Conservation (phyloP, 345 rosid species). For the Nephelium lappaceum region DNA sequence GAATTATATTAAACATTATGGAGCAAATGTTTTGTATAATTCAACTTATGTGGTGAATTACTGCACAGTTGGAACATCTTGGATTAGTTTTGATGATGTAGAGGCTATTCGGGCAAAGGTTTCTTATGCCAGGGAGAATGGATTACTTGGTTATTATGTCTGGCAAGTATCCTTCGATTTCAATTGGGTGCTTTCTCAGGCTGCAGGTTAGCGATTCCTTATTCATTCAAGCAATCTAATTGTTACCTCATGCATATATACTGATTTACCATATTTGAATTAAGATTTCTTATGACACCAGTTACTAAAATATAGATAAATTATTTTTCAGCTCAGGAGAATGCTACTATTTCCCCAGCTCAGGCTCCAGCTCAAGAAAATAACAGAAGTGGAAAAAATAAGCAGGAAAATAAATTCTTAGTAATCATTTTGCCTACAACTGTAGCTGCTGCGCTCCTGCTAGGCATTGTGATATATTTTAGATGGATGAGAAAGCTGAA, state of each 20-base stretch:
- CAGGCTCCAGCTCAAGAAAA: no score
- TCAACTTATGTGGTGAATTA: slow-evolving; percentile 36
- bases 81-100: slow-evolving; percentile 54
- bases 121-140: slow-evolving; percentile 40
- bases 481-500: slow-evolving; percentile 11
- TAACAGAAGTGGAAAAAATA: no score
- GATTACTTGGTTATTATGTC: slow-evolving; percentile 41
- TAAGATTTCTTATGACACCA: no score
- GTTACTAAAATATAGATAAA: no score
- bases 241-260: no score
- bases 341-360: no score
- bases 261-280: no score
- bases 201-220: slow-evolving; percentile 26
- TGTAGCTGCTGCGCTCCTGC: slow-evolving; percentile 14
- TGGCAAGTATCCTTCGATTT: slow-evolving; percentile 39
- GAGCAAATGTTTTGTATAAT: slow-evolving; percentile 29
- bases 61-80: slow-evolving; percentile 20
- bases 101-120: slow-evolving; percentile 42
- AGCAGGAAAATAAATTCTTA: background rate
- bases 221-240: no score
- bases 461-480: slow-evolving; percentile 6
- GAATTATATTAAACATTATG: slow-evolving; percentile 31
- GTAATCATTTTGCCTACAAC: slow-evolving; percentile 21
- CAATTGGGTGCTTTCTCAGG: slow-evolving; percentile 44
- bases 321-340: no score